Evolutionary conservation across 306 rosid genomes (phyloP), one percentile per base, ranked within the genome.

Genomic region (Quercus agrifolia): DNA sequence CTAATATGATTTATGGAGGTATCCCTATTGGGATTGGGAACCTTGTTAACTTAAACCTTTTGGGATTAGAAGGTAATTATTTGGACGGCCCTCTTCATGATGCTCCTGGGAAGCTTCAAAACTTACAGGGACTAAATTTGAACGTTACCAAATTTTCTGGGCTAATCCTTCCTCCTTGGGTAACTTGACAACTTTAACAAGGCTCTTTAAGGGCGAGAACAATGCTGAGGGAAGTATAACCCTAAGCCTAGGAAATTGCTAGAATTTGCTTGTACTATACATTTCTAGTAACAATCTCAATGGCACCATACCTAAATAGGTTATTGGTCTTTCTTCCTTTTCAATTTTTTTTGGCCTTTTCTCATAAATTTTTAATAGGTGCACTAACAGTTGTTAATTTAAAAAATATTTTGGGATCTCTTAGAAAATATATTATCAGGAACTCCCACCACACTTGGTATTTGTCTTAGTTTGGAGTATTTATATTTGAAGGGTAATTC

Each of bases 91-190:
- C 8, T 78, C 57, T 85, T 38, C 83, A 87, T 1, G 56, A 76
- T 51, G 28, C 25, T 56, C 30, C 81, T 33, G 86, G 89, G 10
- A 78, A 31, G 80, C 84, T 88, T 13, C 57, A 51, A 49, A 83
- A 70, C 18, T 71, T 88, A 46, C 18, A 51, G 14, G 12, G n/a
- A 33, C 67, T 85, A 21, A 2, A 73, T 49, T 78, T 85, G 75
- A 68, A 78, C 28, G 52, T 1, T 46, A 85, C 78, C 77, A 75
- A 73, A 5, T 70, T 85, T 78, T 83, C 79, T 6, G 86, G 86
- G 51, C 70, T 75, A 58, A 81, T 85, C 83, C 87, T 61, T 78
- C 66, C 38, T 78, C 91, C 23, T 7, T 85, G 3, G 91, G 91
- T 59, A 88, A 85, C 77, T 76, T 85, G 52, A 75, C 87, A 61